Conservation (phyloP, 2,329 filamentous ascomycete species). For the Gliomastix tumulicola region DNA sequence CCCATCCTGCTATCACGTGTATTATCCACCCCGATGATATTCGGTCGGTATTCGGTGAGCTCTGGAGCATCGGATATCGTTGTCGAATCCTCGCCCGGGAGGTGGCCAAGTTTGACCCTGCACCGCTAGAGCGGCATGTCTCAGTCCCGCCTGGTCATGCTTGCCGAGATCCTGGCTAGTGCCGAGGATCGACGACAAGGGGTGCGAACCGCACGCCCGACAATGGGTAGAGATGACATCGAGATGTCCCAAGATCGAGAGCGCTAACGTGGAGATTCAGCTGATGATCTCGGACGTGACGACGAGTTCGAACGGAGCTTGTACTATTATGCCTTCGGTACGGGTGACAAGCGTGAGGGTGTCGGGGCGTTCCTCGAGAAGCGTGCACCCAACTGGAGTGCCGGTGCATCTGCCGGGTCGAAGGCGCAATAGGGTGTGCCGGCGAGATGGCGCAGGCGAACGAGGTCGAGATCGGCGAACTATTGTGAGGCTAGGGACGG, state of each 20-base stretch:
- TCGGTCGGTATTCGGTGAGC: not conserved
- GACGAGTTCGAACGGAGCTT: conserved; percentile 24
- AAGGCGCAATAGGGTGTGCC: no score
- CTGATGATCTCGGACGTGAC: conserved; percentile 15
- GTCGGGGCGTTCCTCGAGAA: conserved; percentile 21
- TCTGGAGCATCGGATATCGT: not conserved
- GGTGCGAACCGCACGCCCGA: not conserved
- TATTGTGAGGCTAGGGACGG: no score
- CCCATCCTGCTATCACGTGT: not conserved
- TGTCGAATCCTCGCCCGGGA: no score
- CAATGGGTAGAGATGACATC: conserved; percentile 1
- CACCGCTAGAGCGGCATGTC: no score
- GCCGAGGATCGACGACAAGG: not conserved
- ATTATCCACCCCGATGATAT: not conserved
- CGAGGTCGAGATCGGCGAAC: no score
- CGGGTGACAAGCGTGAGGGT: conserved; percentile 19
- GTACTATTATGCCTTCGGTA: conserved; percentile 26
- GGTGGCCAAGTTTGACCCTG: not conserved
- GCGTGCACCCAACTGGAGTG: conserved; percentile 4
- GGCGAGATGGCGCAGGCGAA: no score
- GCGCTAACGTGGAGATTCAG: conserved; percentile 10
- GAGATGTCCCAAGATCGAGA: no score
- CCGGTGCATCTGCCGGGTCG: no score
- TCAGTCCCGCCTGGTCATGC: not conserved
- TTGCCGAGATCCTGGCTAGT: no score